Percentiles rank a stretch among this genome's conserved stretches.
phyloP scores from a whole-genome alignment of 2,329 filamentous ascomycete species.

The Epichloe sp. region DNA sequence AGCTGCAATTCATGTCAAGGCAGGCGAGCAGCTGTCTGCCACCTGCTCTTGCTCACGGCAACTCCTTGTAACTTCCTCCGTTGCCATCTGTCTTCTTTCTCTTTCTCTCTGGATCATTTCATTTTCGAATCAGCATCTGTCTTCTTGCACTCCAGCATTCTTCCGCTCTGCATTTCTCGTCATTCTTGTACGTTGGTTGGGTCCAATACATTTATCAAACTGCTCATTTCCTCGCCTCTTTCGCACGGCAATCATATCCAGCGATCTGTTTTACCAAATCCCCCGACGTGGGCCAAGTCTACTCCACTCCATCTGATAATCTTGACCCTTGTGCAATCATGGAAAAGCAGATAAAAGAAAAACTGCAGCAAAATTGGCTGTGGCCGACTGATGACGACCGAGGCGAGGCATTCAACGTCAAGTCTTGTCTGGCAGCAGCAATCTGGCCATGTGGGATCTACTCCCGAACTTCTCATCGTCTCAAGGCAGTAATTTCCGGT shows the following conservation, averaged over 20 bases:
- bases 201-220: neutral
- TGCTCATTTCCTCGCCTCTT: neutral
- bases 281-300: constrained; percentile 8
- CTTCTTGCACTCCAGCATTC: neutral
- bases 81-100: neutral
- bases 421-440: constrained; percentile 5
- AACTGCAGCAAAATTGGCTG: constrained; percentile 8
- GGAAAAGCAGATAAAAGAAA: constrained; percentile 9
- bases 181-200: neutral
- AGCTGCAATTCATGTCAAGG: neutral
- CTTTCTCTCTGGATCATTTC: neutral
- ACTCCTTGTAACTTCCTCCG: neutral
- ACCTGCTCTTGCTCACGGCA: neutral
- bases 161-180: neutral
- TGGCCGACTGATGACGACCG: constrained; percentile 6
- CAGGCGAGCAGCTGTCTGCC: neutral
- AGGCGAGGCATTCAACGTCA: neutral
- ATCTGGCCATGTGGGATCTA: constrained; percentile 17
- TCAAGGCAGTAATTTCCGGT: constrained; percentile 12
- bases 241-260: neutral
- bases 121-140: neutral
- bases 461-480: constrained; percentile 13
- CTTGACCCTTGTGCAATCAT: constrained; percentile 8
- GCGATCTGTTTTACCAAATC: neutral
- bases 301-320: constrained; percentile 5